phyloP scores from a whole-genome alignment of 345 rosid species.

The Raphanus raphanistrum region DNA sequence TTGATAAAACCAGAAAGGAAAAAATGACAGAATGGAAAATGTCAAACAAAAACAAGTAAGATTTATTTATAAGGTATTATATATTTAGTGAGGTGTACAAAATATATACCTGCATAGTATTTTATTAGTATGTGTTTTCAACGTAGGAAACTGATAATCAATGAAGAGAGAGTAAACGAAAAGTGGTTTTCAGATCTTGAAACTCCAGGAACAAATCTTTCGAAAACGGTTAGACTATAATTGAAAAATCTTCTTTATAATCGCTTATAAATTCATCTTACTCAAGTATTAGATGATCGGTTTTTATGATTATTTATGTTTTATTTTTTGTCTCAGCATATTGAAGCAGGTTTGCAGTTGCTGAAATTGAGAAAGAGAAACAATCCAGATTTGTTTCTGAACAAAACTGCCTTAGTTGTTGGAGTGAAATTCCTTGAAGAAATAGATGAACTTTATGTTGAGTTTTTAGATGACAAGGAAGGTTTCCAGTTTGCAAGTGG shows the following conservation, averaged over 20 bases:
- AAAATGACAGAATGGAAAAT: background rate
- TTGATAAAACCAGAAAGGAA: background rate
- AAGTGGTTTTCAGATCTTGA: background rate
- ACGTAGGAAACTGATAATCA: background rate
- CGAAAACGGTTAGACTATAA: background rate
- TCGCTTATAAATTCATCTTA: background rate
- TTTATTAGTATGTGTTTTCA: background rate
- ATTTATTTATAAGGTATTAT: background rate
- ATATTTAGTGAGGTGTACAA: background rate
- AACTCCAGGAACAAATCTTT: background rate
- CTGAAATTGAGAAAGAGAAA: background rate
- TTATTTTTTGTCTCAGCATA: background rate
- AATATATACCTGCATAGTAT: background rate
- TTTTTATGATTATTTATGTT: background rate
- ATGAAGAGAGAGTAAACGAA: background rate
- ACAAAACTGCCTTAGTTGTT: background rate
- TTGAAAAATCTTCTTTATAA: background rate
- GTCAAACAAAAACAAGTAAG: background rate
- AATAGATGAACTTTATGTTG: background rate
- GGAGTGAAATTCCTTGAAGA: background rate
- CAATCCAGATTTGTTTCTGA: background rate
- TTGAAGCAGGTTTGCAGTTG: background rate
- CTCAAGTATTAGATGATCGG: background rate
- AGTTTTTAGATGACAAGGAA: background rate
- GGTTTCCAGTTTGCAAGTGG: background rate